These are phyloP conservation scores for Arthrinium phaeospermum DNA, from an alignment of 2,329 filamentous ascomycete genomes.

Conservation along the genomic window DNA sequence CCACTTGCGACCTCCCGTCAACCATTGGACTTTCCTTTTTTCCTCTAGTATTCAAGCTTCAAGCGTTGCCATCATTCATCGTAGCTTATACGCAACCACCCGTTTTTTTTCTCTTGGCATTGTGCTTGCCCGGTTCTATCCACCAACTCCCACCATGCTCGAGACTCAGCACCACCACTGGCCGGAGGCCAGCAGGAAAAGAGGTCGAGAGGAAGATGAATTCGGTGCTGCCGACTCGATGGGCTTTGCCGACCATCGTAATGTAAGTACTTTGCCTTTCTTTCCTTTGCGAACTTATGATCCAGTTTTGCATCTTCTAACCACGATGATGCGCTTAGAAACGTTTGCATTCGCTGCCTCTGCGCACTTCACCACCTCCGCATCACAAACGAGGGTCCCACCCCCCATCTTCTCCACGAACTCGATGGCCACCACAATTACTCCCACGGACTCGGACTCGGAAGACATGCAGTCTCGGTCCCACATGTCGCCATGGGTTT, in stretches of 20 bases:
- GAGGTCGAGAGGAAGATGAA: slow-evolving; percentile 36
- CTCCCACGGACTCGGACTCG: slow-evolving; percentile 46
- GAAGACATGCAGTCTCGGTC: slow-evolving; percentile 42
- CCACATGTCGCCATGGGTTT: slow-evolving; percentile 42
- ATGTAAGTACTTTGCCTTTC: slow-evolving; percentile 33
- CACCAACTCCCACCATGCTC: slow-evolving; percentile 28
- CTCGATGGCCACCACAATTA: slow-evolving; percentile 42
- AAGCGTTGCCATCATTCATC: background rate
- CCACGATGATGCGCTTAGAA: slow-evolving; percentile 45
- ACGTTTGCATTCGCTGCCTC: slow-evolving; percentile 58
- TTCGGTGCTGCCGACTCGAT: slow-evolving; percentile 26
- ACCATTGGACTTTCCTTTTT: background rate
- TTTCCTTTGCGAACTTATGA: background rate
- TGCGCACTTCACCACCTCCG: slow-evolving; percentile 49
- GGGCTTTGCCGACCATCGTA: slow-evolving; percentile 41
- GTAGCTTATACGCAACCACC: slow-evolving; percentile 9
- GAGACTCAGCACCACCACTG: slow-evolving; percentile 28
- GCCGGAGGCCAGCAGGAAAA: slow-evolving; percentile 35
- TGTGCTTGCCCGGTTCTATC: background rate
- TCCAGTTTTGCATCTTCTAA: background rate
- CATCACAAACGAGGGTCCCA: slow-evolving; percentile 41
- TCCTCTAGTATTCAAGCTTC: background rate
- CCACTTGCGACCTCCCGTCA: background rate
- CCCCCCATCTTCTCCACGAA: slow-evolving; percentile 35
- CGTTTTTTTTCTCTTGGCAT: background rate